Evolutionary conservation across 441 rosid species (phyloP), one percentile per base, ranked within the genome.

Genomic region (Pelargonium myrrhifolium): DNA sequence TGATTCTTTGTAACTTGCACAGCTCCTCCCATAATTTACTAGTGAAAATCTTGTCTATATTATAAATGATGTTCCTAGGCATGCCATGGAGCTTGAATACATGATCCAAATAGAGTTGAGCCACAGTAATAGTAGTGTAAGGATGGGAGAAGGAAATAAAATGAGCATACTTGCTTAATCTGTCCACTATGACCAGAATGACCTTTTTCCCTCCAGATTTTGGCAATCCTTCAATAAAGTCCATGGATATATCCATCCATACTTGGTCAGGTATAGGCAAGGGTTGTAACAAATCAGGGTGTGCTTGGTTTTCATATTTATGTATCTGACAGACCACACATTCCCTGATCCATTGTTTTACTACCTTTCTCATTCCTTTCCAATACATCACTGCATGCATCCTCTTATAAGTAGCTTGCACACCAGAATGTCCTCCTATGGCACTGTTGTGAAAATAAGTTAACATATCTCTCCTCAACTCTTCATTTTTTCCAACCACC

Each of bases 161-260:
- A 26, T 69, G 70, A 0, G 39, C 60, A 2, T 62, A 22, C 7
- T 65, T 68, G 4, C 70, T 9, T 0, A 58, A 18, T 6, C 68
- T 6, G 28, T 74, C 74, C 2, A 74, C 39, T 0, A 69, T 67
- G 14, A 70, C 74, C 39, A 69, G 15, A 12, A 70, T 68, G 3
- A 0, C 2, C 0, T 1, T 2, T 7, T 5, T 7, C 4, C 59
- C 71, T 0, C 21, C 2, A 3, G 64, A 74, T 0, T 3, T 47
- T 8, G 67, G 74, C 0, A 69, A 24, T 0, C 68, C 17, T 26
- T 21, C 47, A 0, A 61, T 22, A 40, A 74, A 74, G 6, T 69
- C 77, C 17, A 68, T 40, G 1, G 21, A 20, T 7, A 74, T 43
- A 9, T 74, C 73, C 0, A 11, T n/a, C 53, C 55, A 74, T 0